Evolutionary conservation across 1,284 basidiomycete species (phyloP).

Genomic region (Malassezia nana): DNA sequence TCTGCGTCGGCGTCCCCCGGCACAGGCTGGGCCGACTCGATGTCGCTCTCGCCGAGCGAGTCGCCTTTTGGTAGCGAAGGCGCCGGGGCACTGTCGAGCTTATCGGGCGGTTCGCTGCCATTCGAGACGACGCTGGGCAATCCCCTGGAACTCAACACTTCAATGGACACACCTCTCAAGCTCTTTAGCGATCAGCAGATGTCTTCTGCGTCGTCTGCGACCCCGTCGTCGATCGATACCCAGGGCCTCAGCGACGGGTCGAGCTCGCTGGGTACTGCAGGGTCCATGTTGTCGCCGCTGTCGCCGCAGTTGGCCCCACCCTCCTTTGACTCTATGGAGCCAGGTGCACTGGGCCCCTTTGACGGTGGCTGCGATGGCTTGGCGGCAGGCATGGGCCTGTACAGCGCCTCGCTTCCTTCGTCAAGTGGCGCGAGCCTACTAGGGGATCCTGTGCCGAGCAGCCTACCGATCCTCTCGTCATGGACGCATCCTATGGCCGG

Average conservation of each 20-base stretch:
- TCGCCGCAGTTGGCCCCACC: constrained; percentile 17
- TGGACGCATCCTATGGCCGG: constrained; percentile 12
- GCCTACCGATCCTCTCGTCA: constrained; percentile 10
- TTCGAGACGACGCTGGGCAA: constrained; percentile 2
- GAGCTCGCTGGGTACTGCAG: neutral
- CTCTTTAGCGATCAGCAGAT: constrained; percentile 16
- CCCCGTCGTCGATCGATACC: constrained; percentile 12
- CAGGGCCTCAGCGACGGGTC: constrained; percentile 3
- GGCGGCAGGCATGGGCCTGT: constrained; percentile 1
- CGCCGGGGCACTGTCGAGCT: neutral
- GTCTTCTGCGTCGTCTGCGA: neutral
- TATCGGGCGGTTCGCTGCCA: neutral
- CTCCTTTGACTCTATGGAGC: constrained; percentile 8
- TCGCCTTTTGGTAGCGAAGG: constrained; percentile 3
- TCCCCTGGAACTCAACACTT: constrained; percentile 5
- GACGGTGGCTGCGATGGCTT: neutral
- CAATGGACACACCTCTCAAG: constrained; percentile 16
- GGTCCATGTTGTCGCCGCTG: constrained; percentile 6
- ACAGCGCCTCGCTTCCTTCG: constrained; percentile 14
- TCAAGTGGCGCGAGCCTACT: neutral
- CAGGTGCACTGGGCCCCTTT: neutral
- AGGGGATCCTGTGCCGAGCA: constrained; percentile 13
- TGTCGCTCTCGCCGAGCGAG: neutral
- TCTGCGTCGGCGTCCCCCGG: neutral
- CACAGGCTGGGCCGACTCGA: neutral